Evolutionary conservation across 2,329 filamentous ascomycete species (phyloP), one percentile per base, ranked within the genome.

Genomic region (Neofusicoccum laricinum): DNA sequence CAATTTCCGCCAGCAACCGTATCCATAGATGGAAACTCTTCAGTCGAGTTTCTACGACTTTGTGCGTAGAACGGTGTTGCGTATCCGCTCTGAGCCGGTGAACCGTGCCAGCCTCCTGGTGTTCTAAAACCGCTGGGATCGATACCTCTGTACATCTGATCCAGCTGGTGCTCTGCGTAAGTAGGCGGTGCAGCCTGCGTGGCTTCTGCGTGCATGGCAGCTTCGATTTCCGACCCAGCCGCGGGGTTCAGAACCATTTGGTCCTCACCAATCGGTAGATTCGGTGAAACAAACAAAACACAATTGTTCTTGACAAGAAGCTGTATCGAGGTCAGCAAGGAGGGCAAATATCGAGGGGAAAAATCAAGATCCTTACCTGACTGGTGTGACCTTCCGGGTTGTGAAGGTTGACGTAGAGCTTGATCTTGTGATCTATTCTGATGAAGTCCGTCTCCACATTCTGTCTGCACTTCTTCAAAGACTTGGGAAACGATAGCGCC

Each of bases 351-450:
- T 12, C 38, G 17, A 55, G 38, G 11, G 30, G 17, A 61, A 17
- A 40, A n/a, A 6, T 3, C 0, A 36, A 25, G 14, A 21, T 55
- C 30, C 82, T 73, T 81, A 90, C 88, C 84, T 98, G 94, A 64
- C 93, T 97, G 63, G 93, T 85, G 73, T 98, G 95, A 0, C 93
- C 94, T 74, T 99, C 95, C 0, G 95, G 94, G 71, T 99, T 98
- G 77, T 93, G 90, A 43, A 99, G 85, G 51, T 94, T 92, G 66
- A 98, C 89, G 57, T 92, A 92, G 72, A 98, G 85, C 80, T 94
- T 94, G 69, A 98, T 85, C 79, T 96, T 96, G 77, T 99, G 95
- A 64, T 92, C 86, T 61, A 98, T 86, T 77, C 95, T 97, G 79
- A 99, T 96, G 58, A 92, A 91, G 70, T 92, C 88, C 21, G 90